These are phyloP conservation scores for Aspergillus sp. DNA, from an alignment of 2,329 filamentous ascomycete genomes.

Conservation along the genomic window DNA sequence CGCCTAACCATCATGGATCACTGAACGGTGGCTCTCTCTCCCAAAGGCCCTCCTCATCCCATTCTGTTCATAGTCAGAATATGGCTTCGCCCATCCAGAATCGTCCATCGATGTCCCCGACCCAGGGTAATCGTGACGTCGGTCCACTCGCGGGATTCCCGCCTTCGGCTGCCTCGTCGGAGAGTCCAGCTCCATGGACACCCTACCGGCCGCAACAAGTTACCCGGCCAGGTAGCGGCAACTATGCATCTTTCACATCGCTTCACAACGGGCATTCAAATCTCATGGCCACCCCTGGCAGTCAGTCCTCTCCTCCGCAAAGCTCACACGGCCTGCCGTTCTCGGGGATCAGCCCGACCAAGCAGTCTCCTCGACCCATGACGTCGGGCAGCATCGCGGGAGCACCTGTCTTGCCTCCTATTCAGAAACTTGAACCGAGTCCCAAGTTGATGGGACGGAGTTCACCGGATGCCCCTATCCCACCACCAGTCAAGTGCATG, in stretches of 20 bases:
- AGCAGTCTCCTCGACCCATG: conserved; percentile 43
- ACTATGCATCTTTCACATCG: conserved; percentile 27
- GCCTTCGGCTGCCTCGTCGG: conserved; percentile 24
- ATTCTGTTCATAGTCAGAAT: conserved; percentile 34
- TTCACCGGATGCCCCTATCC: conserved; percentile 43
- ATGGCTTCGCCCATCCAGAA: conserved; percentile 45
- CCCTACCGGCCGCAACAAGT: conserved; percentile 33
- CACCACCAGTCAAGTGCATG: conserved; percentile 44
- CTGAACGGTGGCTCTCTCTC: conserved; percentile 29
- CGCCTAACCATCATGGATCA: conserved; percentile 22
- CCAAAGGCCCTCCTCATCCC: conserved; percentile 43
- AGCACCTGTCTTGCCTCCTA: conserved; percentile 40
- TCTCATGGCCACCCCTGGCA: conserved; percentile 34
- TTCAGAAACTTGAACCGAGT: conserved; percentile 43
- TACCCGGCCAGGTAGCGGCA: conserved; percentile 29
- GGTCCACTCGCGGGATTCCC: conserved; percentile 47
- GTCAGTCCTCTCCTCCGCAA: conserved; percentile 36
- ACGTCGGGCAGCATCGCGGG: conserved; percentile 35
- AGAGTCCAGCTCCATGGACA: conserved; percentile 31
- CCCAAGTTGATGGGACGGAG: conserved; percentile 45
- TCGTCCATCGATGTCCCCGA: conserved; percentile 49
- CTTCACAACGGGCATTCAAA: conserved; percentile 32
- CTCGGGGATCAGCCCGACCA: conserved; percentile 48
- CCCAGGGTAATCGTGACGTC: conserved; percentile 50
- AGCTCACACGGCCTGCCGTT: conserved; percentile 38